A percentile compares a stretch with the other conserved stretches of the same genome.
phyloP scores from a whole-genome alignment of 2,329 filamentous ascomycete genomes.

The Claviceps purpurea region DNA sequence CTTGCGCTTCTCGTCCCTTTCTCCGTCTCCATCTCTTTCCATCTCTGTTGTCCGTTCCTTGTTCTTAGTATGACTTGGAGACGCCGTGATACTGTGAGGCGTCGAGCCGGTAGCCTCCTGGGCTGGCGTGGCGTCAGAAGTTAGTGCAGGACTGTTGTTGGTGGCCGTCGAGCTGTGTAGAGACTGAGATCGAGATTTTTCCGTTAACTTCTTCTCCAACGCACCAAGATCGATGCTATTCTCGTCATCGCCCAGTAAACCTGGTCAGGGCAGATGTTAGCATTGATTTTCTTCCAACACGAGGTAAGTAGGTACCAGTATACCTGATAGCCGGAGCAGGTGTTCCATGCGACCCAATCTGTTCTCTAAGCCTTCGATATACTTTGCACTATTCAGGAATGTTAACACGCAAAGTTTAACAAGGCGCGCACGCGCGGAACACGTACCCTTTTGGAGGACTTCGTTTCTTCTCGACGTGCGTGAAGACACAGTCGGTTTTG shows the following conservation, averaged over 20 bases:
- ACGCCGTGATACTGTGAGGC: slow-evolving; percentile 40
- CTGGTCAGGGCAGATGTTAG: slow-evolving; percentile 18
- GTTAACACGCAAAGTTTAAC: not conserved
- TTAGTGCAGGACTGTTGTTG: slow-evolving; percentile 32
- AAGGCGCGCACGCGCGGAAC: not conserved
- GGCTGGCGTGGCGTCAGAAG: slow-evolving; percentile 31
- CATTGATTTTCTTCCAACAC: not conserved
- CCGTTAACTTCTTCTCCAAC: slow-evolving; percentile 61
- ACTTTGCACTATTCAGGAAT: slow-evolving; percentile 58
- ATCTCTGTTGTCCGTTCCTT: slow-evolving; percentile 21
- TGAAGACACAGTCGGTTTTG: slow-evolving; percentile 95
- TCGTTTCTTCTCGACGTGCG: slow-evolving; percentile 96
- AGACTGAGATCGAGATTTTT: slow-evolving; percentile 32
- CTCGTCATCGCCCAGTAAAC: slow-evolving; percentile 75
- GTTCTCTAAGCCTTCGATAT: slow-evolving; percentile 94
- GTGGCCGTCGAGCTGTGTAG: slow-evolving; percentile 34
- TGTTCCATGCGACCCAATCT: slow-evolving; percentile 92
- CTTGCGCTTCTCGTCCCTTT: slow-evolving; percentile 20
- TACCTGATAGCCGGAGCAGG: slow-evolving; percentile 67
- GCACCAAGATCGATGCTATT: slow-evolving; percentile 78
- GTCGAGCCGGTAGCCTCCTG: slow-evolving; percentile 31
- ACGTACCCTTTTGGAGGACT: slow-evolving; percentile 88
- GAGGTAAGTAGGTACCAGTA: not conserved
- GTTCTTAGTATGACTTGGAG: slow-evolving; percentile 30
- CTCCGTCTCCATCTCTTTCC: slow-evolving; percentile 20